Conservation (phyloP, 2,329 filamentous ascomycete species). For the Lasiodiplodia citricola region DNA sequence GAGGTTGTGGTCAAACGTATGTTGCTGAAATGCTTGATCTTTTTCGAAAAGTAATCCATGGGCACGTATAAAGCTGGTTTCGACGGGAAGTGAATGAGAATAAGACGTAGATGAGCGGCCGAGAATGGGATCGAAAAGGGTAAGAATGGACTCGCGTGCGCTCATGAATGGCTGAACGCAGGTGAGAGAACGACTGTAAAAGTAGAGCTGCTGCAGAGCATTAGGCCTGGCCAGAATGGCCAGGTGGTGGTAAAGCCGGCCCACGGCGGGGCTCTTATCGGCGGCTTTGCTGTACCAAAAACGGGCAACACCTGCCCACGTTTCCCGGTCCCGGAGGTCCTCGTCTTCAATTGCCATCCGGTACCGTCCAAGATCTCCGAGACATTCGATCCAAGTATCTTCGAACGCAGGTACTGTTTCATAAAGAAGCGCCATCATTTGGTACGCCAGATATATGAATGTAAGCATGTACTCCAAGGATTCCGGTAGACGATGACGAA, state of each 20-base stretch:
- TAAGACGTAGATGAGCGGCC: slow-evolving; percentile 39
- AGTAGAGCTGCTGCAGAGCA: slow-evolving; percentile 72
- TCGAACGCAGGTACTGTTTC: slow-evolving; percentile 84
- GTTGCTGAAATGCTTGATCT: slow-evolving; percentile 32
- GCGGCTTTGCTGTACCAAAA: slow-evolving; percentile 87
- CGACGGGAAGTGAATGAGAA: slow-evolving; percentile 51
- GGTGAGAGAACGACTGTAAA: slow-evolving; percentile 73
- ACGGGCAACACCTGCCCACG: slow-evolving; percentile 79
- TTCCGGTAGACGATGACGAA: slow-evolving; percentile 68
- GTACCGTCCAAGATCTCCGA: slow-evolving; percentile 85
- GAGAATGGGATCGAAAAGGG: slow-evolving; percentile 64
- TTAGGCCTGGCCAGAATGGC: slow-evolving; percentile 78
- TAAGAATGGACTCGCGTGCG: slow-evolving; percentile 73
- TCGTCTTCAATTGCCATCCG: slow-evolving; percentile 91
- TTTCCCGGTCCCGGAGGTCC: slow-evolving; percentile 74
- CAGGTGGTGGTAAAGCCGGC: slow-evolving; percentile 85
- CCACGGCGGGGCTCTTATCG: slow-evolving; percentile 74
- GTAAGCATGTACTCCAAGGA: slow-evolving; percentile 88
- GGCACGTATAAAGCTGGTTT: slow-evolving; percentile 66
- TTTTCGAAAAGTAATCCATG: slow-evolving; percentile 69
- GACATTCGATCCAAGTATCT: slow-evolving; percentile 91
- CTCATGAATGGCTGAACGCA: slow-evolving; percentile 70
- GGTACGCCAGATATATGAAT: slow-evolving; percentile 88
- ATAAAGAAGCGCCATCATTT: slow-evolving; percentile 84
- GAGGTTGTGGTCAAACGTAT: slow-evolving; percentile 52